Evolutionary conservation across 345 rosid species (phyloP), one percentile per base, ranked within the genome.

Genomic region (Heritiera littoralis): DNA sequence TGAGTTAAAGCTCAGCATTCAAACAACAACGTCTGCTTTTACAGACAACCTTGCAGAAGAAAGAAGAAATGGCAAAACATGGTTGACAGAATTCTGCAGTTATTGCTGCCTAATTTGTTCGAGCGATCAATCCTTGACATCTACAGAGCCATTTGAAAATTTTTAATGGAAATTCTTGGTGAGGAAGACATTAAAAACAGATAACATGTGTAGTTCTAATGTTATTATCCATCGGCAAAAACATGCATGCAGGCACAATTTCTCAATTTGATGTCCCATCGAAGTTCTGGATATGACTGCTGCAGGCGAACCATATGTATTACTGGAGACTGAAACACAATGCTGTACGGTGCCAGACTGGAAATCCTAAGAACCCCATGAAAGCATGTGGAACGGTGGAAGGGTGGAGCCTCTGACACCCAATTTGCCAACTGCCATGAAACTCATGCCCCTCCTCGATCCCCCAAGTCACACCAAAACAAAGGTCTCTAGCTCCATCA

Each of bases 401-500:
- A n/a, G 58, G 66, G 85, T 78, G 86, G 86, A 78, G 83, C 86
- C 82, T 85, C 85, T 87, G 90, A 82, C 88, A 78, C 76, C 75
- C 74, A 48, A 45, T 77, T 75, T 43, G 30, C 69, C n/a, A 3
- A 14, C 15, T 75, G 78, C 66, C 64, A 75, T 79, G 77, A 79
- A 79, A 69, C 80, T 59, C 74, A 81, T 7, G 14, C 72, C 46
- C 23, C 70, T 23, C 20, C 20, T 40, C 5, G 69, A 60, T 20
- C 17, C 38, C 38, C 35, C 3, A 32, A 17, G 28, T 43, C 55
- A 58, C 79, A 64, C 67, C 68, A 74, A 80, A 76, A 83, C 87
- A 81, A 75, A 77, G 38, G 55, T 75, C 80, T 43, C 49, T n/a
- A 73, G 40, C 61, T 67, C 66, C 81, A 74, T 83, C 66, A 77